Percentiles rank a stretch among this genome's conserved stretches.
Conservation (phyloP, 2,329 filamentous ascomycete genomes). For the Hypoxylon sp. region DNA sequence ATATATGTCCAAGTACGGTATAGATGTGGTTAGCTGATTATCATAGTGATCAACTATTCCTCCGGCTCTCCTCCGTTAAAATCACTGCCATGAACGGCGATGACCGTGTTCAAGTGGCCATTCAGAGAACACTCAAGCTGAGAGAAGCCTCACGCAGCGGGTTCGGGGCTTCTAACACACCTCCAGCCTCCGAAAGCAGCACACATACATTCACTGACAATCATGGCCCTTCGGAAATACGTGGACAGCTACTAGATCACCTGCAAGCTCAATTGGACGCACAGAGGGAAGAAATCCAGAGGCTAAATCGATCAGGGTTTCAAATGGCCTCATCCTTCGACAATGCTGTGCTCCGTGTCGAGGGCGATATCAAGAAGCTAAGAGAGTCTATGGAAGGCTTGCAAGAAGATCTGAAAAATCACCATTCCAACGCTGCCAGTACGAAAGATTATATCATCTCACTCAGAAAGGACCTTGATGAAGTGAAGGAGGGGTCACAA, state of each 20-base stretch:
- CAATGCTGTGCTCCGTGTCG: constrained; percentile 55
- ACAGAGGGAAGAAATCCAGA: constrained; percentile 56
- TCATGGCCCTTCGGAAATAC: constrained; percentile 24
- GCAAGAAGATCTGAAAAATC: constrained; percentile 45
- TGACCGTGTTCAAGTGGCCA: constrained; percentile 50
- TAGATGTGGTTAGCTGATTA: constrained; percentile 14
- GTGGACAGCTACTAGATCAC: constrained; percentile 45
- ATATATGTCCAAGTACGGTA: neutral
- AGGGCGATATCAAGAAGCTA: constrained; percentile 55
- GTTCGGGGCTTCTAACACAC: constrained; percentile 11
- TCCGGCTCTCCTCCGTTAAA: constrained; percentile 53
- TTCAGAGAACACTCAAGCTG: constrained; percentile 55
- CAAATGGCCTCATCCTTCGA: constrained; percentile 58
- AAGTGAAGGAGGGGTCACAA: constrained; percentile 35
- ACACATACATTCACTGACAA: constrained; percentile 1
- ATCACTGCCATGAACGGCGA: constrained; percentile 42
- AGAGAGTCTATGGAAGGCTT: constrained; percentile 51
- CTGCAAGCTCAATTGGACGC: constrained; percentile 55
- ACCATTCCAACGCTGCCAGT: constrained; percentile 15
- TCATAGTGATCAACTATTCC: constrained; percentile 57
- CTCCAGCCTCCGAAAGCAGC: constrained; percentile 11
- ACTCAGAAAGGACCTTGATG: constrained; percentile 49
- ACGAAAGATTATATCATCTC: constrained; percentile 50
- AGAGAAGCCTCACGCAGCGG: constrained; percentile 44
- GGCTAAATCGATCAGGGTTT: constrained; percentile 57